Evolutionary conservation across 306 rosid genomes (phyloP).

Genomic region (Rosa multiflora): DNA sequence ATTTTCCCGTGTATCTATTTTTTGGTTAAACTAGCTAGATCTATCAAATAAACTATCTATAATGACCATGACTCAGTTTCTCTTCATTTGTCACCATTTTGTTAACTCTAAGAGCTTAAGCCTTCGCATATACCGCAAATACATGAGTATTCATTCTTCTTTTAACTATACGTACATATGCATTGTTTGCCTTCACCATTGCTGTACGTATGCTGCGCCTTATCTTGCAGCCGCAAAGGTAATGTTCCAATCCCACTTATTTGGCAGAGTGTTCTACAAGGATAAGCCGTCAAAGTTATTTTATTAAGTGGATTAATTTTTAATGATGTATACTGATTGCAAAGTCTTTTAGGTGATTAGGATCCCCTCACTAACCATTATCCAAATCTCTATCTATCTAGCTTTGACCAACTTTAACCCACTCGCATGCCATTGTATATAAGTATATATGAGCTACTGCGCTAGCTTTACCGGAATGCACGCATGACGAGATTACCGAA

Average conservation of each 20-base stretch:
- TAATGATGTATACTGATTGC: background rate
- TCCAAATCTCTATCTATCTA: background rate
- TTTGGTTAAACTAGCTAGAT: too few species aligned
- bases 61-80: too few species aligned
- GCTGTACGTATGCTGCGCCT: background rate
- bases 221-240: constrained; percentile 23
- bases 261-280: background rate
- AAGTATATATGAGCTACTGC: background rate
- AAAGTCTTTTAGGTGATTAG: background rate
- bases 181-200: background rate
- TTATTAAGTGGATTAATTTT: background rate
- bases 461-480: background rate
- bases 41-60: too few species aligned
- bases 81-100: too few species aligned
- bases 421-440: background rate
- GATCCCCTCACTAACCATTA: background rate
- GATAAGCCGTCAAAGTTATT: background rate
- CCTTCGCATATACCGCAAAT: too few species aligned
- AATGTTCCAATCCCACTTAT: background rate
- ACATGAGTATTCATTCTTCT: background rate
- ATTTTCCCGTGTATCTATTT: too few species aligned
- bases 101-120: too few species aligned
- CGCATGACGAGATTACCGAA: background rate
- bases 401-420: background rate
- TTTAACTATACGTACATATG: background rate